Percentiles rank a stretch among this genome's conserved stretches.
phyloP scores from a whole-genome alignment of 352 stramenopile species.

The Pythium diclinum region DNA sequence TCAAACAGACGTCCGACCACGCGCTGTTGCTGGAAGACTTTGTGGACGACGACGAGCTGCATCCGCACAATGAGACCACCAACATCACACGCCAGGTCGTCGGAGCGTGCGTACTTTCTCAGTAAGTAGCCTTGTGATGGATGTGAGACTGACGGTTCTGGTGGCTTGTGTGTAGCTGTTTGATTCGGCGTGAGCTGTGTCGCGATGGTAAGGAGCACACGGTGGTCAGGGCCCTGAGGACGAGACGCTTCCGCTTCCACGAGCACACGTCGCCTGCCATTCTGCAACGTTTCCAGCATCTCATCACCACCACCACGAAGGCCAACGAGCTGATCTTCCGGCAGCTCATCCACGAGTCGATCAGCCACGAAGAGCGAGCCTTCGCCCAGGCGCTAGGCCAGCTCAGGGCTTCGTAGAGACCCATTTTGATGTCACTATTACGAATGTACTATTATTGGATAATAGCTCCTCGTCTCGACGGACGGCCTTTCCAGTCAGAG shows the following conservation, averaged over 20 bases:
- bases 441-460: too few species aligned
- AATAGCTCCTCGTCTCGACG: too few species aligned
- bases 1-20: conserved; percentile 23
- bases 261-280: neutral
- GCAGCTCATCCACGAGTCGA: conserved; percentile 5
- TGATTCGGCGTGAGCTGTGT: conserved; percentile 14
- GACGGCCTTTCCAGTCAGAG: too few species aligned
- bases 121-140: neutral
- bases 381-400: neutral
- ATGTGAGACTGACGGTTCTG: neutral
- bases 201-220: conserved; percentile 1
- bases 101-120: conserved; percentile 6
- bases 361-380: neutral
- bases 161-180: neutral
- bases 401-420: too few species aligned
- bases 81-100: conserved; percentile 22
- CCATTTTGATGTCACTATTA: too few species aligned
- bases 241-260: conserved; percentile 9
- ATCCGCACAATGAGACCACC: conserved; percentile 16
- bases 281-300: neutral
- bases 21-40: conserved; percentile 28
- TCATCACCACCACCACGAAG: neutral
- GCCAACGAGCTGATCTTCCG: conserved; percentile 9
- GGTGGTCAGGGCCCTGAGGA: conserved; percentile 1
- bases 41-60: conserved; percentile 31